phyloP scores from a whole-genome alignment of 139 green algal species.

The Diplosphaera chodatii region DNA sequence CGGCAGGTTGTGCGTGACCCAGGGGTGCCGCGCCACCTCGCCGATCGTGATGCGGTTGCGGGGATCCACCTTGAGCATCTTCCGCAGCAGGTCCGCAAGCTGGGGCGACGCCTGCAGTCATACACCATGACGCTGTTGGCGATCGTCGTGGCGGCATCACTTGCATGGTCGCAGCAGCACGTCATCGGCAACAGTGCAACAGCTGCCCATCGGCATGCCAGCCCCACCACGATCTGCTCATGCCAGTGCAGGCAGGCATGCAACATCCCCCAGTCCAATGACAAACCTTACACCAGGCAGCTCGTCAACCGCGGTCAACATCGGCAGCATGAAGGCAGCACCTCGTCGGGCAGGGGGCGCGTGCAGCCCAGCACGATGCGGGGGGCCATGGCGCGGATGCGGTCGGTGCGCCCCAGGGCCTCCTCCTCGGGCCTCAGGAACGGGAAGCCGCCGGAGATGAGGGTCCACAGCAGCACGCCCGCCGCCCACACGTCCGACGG shows the following conservation, averaged over 20 bases:
- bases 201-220: no score
- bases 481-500: constrained; percentile 55
- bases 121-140: not conserved
- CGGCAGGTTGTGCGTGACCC: constrained; percentile 18
- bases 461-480: constrained; percentile 55
- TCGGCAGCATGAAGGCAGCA: no score
- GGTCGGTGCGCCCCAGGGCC: not conserved
- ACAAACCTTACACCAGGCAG: no score
- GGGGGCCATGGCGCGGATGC: not conserved
- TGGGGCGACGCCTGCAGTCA: not conserved
- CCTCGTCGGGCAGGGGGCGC: not conserved
- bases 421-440: not conserved
- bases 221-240: no score
- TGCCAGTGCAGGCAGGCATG: no score
- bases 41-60: constrained; percentile 22
- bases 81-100: constrained; percentile 41
- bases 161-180: no score
- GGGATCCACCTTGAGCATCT: constrained; percentile 60
- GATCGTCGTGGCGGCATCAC: no score
- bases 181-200: no score
- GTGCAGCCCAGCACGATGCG: not conserved
- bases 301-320: no score
- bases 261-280: no score
- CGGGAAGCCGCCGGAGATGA: constrained; percentile 68
- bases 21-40: constrained; percentile 38